Base-by-base conservation (phyloP, 805 yeast genomes). In the Debaryomyces castellii region DNA sequence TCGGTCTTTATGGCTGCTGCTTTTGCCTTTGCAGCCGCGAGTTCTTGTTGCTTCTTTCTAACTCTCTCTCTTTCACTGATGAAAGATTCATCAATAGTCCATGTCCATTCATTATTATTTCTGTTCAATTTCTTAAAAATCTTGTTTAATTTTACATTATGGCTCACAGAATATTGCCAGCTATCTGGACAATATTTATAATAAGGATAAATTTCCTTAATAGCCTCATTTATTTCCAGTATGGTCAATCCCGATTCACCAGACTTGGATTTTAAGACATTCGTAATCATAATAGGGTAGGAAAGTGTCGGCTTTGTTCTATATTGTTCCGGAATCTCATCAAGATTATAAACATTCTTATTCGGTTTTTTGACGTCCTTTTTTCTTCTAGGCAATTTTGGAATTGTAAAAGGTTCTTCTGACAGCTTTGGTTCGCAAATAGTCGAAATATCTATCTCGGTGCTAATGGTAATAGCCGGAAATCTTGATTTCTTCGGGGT, bases 151-250 rank as follows among this genome's bases (percentile, higher is more conserved):
- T 92, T 85, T 33, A 94, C 73, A 57, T 90, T 91, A 67, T 94
- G 99, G 42, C 95, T 79, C 16, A 94, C 96, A 0, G 95, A 82
- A 59, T 88, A 85, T 68, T 94, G 99, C 99, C 99, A 94, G 2
- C 98, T 98, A 63, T 90, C 96, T 0, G 96, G 92, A 57, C 97
- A 91, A 66, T 89, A 92, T 56, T 84, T 80, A 67, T 89, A 94
- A 69, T 88, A 94, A 2, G 98, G 98, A 65, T 86, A 92, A 10
- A 87, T 64, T 37, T 88, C 95, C 63, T 87, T 87, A 40, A 94
- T 90, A 1, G 89, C 88, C 44, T 85, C 86, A 64, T 89, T 86
- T 39, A 94, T 89, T 51, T 91, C 97, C 43, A 52, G 54, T 27
- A 71, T 47, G 3, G 68, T 67, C 81, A 89, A 80, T 21, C 96